Evolutionary conservation across 2,329 filamentous ascomycete species (phyloP), one percentile per base, ranked within the genome.

Genomic region (Trichoderma asperellum): DNA sequence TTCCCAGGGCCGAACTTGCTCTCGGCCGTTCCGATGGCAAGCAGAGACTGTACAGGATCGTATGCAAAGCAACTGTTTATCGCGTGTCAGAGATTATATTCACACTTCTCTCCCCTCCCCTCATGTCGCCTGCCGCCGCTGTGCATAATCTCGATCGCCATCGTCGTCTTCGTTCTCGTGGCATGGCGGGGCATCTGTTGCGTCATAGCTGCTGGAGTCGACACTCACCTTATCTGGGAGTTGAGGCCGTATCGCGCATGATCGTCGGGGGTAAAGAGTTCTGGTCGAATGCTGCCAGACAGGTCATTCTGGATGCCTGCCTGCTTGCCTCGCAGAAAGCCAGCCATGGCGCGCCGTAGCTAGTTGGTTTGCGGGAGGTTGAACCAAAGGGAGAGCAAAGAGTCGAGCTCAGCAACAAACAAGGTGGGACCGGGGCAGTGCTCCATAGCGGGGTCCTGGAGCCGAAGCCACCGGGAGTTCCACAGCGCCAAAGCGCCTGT

Each of bases 301-400:
- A 99, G 87, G 82, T 98, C 96, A 81, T 91, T 92, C 78, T 94
- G 91, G 75, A 99, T 91, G 76, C 96, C 96, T 69, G 93, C 89
- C 85, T 98, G 96, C 85, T 97, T 97, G 75, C 92, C 92, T 78
- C 96, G 87, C 72, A 99, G 83, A 78, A 98, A 95, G 75, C 92
- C 89, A 68, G 94, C 89, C 94, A 97, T 97, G 35, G 35, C 52
- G 59, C 29, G 52, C 35, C n/a, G 47, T 29, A 56, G 49, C 27
- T 55, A 35, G 55, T 18, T n/a, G 16, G 63, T 24, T 58, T 59
- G 64, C n/a, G 55, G 16, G 55, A 67, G 55, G 29, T 49, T 59
- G 64, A 14, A 58, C n/a, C 40, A 37, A 35, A 55, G 27, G 7
- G 60, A 18, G 35, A 55, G 49, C 34, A 64, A 55, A 43, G 40